A percentile compares a stretch with the other conserved stretches of the same genome.
Conservation (phyloP, 2,329 filamentous ascomycete species). For the Botrytis galanthina region DNA sequence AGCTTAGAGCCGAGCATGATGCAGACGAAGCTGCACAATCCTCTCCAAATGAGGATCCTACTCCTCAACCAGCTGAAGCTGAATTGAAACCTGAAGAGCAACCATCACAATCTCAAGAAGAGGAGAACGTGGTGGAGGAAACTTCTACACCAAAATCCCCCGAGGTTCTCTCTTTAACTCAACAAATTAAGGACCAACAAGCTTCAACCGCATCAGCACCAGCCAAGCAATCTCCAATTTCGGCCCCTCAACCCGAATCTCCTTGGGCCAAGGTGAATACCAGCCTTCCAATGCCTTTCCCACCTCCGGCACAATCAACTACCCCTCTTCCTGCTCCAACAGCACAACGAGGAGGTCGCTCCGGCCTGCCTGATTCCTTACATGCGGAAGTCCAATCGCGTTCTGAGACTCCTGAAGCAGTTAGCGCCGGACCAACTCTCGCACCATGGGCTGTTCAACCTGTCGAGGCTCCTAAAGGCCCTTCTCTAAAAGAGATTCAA, state of each 20-base stretch:
- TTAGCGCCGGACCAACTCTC: slow-evolving; percentile 58
- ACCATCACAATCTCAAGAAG: slow-evolving; percentile 19
- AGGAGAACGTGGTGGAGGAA: slow-evolving; percentile 22
- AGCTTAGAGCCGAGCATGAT: slow-evolving; percentile 71
- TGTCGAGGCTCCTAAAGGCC: slow-evolving; percentile 72
- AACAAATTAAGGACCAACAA: slow-evolving; percentile 70
- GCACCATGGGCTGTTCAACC: slow-evolving; percentile 94
- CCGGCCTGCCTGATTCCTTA: slow-evolving; percentile 76
- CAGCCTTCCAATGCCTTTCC: slow-evolving; percentile 74
- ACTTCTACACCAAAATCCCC: slow-evolving; percentile 37
- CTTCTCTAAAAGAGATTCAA: slow-evolving; percentile 94
- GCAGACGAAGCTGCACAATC: slow-evolving; percentile 42
- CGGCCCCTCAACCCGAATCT: slow-evolving; percentile 45
- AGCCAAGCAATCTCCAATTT: slow-evolving; percentile 55
- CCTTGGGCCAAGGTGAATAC: slow-evolving; percentile 59
- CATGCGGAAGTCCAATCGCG: slow-evolving; percentile 65
- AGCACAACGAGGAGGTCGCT: slow-evolving; percentile 78
- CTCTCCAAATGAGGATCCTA: slow-evolving; percentile 34
- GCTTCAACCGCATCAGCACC: slow-evolving; percentile 41
- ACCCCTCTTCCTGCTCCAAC: slow-evolving; percentile 86
- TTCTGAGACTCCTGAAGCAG: slow-evolving; percentile 69
- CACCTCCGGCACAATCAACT: slow-evolving; percentile 64
- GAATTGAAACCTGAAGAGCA: slow-evolving; percentile 27
- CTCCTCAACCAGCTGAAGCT: slow-evolving; percentile 31
- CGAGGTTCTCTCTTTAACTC: slow-evolving; percentile 68